Evolutionary conservation across 202 grass and related monocot genomes (phyloP).

Genomic region (Bolboschoenoplectus hybrid): DNA sequence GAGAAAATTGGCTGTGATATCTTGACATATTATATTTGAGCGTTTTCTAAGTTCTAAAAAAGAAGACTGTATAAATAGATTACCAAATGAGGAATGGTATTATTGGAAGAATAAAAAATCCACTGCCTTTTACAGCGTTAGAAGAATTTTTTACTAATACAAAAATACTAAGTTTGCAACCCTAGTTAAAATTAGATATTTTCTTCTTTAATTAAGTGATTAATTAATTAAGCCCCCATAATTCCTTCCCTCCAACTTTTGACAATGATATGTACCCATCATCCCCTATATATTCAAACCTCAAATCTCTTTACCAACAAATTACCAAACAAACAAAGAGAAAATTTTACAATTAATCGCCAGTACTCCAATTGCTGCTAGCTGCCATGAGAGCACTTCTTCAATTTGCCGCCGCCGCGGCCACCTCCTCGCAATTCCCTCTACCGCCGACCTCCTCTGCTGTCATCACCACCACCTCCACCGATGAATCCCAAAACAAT

Average conservation of each 20-base stretch:
- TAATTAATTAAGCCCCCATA: constrained; percentile 4
- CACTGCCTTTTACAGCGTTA: background rate
- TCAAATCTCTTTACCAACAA: constrained; percentile 14
- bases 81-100: background rate
- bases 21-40: background rate
- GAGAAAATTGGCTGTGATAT: no score
- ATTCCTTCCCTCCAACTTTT: constrained; percentile 12
- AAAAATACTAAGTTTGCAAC: background rate
- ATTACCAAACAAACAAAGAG: background rate
- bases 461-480: background rate
- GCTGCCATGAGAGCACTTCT: constrained; percentile 38
- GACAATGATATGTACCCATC: background rate
- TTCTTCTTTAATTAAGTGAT: background rate
- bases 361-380: background rate
- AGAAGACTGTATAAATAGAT: background rate
- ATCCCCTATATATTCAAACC: constrained; percentile 31
- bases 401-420: background rate
- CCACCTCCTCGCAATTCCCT: constrained; percentile 9
- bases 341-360: background rate
- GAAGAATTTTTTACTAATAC: background rate
- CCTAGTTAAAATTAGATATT: background rate
- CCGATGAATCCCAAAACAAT: background rate
- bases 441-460: background rate
- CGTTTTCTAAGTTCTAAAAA: background rate
- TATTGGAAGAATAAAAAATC: background rate